Evolutionary conservation across 1,284 basidiomycete genomes (phyloP).

Genomic region (Fomitiporia mediterranea): DNA sequence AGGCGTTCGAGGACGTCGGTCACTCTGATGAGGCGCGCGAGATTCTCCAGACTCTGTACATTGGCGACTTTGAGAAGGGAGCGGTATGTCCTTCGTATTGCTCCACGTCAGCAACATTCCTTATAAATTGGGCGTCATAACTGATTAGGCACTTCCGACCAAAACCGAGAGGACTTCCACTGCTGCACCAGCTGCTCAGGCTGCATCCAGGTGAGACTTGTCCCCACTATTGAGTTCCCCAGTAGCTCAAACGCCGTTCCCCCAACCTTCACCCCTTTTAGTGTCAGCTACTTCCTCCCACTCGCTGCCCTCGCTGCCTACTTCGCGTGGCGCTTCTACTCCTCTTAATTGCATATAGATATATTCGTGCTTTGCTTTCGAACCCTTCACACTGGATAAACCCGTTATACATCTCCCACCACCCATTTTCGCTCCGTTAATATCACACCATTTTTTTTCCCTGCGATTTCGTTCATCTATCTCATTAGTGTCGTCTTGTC

Average conservation of each 20-base stretch:
- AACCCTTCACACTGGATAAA: conserved; percentile 1
- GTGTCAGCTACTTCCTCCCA: conserved; percentile 77
- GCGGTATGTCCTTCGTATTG: conserved; percentile 43
- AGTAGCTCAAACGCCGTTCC: conserved; percentile 9
- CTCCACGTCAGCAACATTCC: conserved; percentile 9
- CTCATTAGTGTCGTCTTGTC: background rate
- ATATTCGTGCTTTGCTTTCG: background rate
- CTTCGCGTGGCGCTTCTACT: conserved; percentile 78
- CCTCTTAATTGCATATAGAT: conserved; percentile 22
- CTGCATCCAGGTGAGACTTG: conserved; percentile 53
- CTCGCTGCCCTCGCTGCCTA: conserved; percentile 71
- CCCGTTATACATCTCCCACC: background rate
- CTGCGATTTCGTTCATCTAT: background rate
- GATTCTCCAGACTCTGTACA: conserved; percentile 73
- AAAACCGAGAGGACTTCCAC: conserved; percentile 33
- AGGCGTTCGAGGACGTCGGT: conserved; percentile 98
- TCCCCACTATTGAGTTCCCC: background rate
- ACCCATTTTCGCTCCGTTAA: background rate
- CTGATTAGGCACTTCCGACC: conserved; percentile 23
- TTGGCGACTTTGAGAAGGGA: conserved; percentile 75
- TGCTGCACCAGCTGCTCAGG: conserved; percentile 36
- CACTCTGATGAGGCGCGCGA: conserved; percentile 97
- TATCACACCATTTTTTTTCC: background rate
- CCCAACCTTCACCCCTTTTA: conserved; percentile 27
- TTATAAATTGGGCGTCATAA: conserved; percentile 15